Conservation (phyloP, 768 basidiomycete species). For the Gautieria morchelliformis region DNA sequence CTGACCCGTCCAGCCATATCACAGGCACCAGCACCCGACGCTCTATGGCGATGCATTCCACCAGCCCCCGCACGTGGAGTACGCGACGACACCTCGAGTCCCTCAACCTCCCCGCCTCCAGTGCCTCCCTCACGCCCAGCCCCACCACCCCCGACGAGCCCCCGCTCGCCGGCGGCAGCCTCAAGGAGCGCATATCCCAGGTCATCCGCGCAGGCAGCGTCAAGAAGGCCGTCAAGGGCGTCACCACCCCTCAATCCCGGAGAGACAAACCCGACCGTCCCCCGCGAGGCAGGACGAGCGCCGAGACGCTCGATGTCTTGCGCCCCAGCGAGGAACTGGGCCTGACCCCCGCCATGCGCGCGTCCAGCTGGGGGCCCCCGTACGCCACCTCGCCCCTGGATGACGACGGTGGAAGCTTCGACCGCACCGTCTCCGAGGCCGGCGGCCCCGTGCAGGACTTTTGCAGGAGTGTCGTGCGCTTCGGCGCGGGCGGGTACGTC, state of each 20-base stretch:
- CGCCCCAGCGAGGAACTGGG: slow-evolving; percentile 9
- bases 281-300: neutral
- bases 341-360: slow-evolving; percentile 41
- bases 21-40: neutral
- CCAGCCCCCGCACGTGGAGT: neutral
- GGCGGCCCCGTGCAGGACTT: neutral
- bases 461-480: slow-evolving; percentile 41
- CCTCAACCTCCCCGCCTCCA: neutral
- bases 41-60: neutral
- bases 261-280: neutral
- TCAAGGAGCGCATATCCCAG: neutral
- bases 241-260: neutral
- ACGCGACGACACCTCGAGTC: neutral
- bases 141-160: neutral
- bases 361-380: slow-evolving; percentile 56
- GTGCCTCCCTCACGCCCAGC: neutral
- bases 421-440: neutral
- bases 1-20: neutral
- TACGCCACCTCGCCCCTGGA: slow-evolving; percentile 24
- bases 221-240: neutral
- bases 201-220: slow-evolving; percentile 1
- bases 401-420: slow-evolving; percentile 21
- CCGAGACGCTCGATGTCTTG: neutral
- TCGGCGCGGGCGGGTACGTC: slow-evolving; percentile 36
- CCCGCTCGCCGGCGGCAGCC: neutral